Conservation (phyloP, 345 rosid genomes). For the Eucalyptus brandiana region DNA sequence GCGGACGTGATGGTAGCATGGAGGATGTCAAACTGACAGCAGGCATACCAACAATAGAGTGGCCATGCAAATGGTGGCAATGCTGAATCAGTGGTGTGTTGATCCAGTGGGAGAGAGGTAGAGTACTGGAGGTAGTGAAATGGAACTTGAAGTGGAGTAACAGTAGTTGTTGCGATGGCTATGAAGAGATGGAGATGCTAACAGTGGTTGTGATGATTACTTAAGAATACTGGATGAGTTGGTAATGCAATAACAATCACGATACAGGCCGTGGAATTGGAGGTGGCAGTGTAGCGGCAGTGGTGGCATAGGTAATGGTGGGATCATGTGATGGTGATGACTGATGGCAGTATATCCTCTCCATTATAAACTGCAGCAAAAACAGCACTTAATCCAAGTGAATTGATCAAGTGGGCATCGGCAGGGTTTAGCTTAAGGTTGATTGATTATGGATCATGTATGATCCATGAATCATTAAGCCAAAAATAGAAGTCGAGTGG, state of each 20-base stretch:
- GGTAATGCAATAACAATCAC: not conserved
- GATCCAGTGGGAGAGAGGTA: not conserved
- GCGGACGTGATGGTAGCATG: not conserved
- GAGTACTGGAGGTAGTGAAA: not conserved
- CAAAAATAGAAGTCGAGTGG: not conserved
- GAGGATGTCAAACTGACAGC: not conserved
- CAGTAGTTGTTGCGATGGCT: not conserved
- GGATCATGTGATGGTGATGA: not conserved
- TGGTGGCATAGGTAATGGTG: not conserved
- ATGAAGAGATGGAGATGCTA: not conserved
- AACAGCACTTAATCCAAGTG: not conserved
- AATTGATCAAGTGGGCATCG: not conserved
- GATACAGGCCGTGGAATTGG: not conserved
- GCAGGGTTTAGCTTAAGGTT: not conserved
- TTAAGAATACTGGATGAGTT: not conserved
- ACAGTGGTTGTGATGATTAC: not conserved
- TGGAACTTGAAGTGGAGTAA: not conserved
- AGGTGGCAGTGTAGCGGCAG: not conserved
- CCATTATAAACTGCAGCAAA: not conserved
- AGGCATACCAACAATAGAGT: not conserved
- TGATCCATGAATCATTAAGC: not conserved
- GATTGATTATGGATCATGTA: not conserved
- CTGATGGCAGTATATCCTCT: not conserved
- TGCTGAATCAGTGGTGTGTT: not conserved
- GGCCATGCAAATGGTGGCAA: not conserved